Evolutionary conservation across 352 stramenopile genomes (phyloP).

Genomic region (Phytophthora fragariae): DNA sequence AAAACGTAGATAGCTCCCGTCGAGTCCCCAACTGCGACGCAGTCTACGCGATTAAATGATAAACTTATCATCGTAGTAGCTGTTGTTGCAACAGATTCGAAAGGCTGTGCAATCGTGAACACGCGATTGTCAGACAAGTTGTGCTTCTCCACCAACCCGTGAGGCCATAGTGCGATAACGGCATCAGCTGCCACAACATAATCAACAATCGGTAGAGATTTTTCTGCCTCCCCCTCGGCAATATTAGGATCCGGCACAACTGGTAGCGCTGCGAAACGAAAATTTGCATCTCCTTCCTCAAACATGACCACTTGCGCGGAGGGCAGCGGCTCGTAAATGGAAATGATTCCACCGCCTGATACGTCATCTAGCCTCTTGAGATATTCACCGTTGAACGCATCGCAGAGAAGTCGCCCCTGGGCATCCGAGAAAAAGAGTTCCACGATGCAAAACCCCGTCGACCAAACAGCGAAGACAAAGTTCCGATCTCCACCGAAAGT

Average conservation of each 20-base stretch:
- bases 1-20: slow-evolving; percentile 26
- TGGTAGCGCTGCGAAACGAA: slow-evolving; percentile 32
- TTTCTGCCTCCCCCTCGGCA: slow-evolving; percentile 3
- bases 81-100: slow-evolving; percentile 12
- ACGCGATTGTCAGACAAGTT: slow-evolving; percentile 40
- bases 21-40: slow-evolving; percentile 32
- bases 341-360: slow-evolving; percentile 19
- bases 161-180: slow-evolving; percentile 43
- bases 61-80: slow-evolving; percentile 29
- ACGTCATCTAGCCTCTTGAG: slow-evolving; percentile 27
- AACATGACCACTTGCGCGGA: slow-evolving; percentile 42
- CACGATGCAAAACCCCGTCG: slow-evolving; percentile 49
- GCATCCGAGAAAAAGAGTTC: slow-evolving; percentile 42
- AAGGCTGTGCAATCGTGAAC: slow-evolving; percentile 32
- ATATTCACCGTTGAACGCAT: slow-evolving; percentile 27
- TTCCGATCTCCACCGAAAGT: slow-evolving; percentile 24
- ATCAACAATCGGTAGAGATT: slow-evolving; percentile 23
- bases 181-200: slow-evolving; percentile 34
- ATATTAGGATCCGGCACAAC: neutral
- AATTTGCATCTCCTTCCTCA: slow-evolving; percentile 18
- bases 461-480: slow-evolving; percentile 47
- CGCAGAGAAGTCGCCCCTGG: slow-evolving; percentile 32
- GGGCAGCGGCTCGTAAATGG: slow-evolving; percentile 42
- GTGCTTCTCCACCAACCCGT: slow-evolving; percentile 42
- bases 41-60: slow-evolving; percentile 13